Conservation (phyloP, 2,329 filamentous ascomycete genomes). For the Xylaria sp. region DNA sequence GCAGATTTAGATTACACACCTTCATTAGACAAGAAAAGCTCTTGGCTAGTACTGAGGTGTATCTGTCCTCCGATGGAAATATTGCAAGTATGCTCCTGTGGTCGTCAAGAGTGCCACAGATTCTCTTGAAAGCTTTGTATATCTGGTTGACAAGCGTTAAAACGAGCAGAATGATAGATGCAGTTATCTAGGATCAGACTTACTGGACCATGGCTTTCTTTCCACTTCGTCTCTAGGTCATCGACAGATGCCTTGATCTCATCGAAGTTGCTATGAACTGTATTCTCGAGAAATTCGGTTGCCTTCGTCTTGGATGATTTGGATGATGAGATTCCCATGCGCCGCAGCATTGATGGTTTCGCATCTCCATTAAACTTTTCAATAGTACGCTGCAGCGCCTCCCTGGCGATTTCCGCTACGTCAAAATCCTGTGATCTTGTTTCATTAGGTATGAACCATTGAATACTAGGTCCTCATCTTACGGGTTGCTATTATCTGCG, state of each 20-base stretch:
- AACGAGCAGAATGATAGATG: background rate
- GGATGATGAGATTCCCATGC: conserved; percentile 23
- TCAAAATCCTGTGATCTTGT: conserved; percentile 30
- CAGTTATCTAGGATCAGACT: background rate
- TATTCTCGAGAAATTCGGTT: conserved; percentile 19
- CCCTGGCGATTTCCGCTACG: conserved; percentile 31
- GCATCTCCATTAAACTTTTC: conserved; percentile 29
- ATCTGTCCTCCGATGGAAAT: conserved; percentile 34
- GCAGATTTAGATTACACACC: conserved; percentile 4
- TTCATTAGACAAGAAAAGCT: conserved; percentile 37
- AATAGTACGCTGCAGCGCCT: conserved; percentile 25
- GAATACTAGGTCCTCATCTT: background rate
- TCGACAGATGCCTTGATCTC: conserved; percentile 28
- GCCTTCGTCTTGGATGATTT: conserved; percentile 29
- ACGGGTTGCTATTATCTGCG: conserved; percentile 10
- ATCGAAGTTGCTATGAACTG: conserved; percentile 15
- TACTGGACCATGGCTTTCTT: conserved; percentile 33
- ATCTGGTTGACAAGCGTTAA: conserved; percentile 21
- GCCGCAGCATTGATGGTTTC: conserved; percentile 34
- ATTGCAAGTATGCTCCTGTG: conserved; percentile 33
- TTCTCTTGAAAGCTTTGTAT: conserved; percentile 29
- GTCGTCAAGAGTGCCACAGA: conserved; percentile 34
- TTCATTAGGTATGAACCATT: background rate
- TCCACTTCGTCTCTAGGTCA: conserved; percentile 30
- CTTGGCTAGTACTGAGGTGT: conserved; percentile 27